A percentile compares a stretch with the other conserved stretches of the same genome.
These are phyloP conservation scores for Chalciporus pseudorubinellus DNA, from an alignment of 768 basidiomycete species.

Conservation along the genomic window DNA sequence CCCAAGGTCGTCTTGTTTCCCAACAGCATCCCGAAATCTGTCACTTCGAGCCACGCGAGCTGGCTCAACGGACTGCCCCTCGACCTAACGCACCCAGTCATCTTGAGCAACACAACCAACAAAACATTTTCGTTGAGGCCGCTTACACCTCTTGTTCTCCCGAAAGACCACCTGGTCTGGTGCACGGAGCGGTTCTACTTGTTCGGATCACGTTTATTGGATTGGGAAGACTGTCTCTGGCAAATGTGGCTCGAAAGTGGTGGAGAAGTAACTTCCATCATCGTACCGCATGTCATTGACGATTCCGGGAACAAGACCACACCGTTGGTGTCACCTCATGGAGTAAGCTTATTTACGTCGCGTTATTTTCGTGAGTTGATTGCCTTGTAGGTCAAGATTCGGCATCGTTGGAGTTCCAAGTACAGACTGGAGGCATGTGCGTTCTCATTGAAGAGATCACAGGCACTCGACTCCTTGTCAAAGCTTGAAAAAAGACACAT, in stretches of 20 bases:
- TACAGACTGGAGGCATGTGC: constrained; percentile 56
- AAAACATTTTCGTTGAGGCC: constrained; percentile 39
- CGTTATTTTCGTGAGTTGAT: neutral
- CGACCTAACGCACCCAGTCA: constrained; percentile 19
- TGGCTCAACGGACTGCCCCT: constrained; percentile 14
- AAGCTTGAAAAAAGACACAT: constrained; percentile 41
- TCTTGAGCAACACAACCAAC: constrained; percentile 30
- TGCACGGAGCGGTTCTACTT: constrained; percentile 58
- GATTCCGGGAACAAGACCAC: constrained; percentile 4
- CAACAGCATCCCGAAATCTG: constrained; percentile 32
- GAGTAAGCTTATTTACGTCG: constrained; percentile 12
- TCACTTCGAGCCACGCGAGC: constrained; percentile 18
- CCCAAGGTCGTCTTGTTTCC: constrained; percentile 52
- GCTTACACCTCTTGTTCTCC: constrained; percentile 45
- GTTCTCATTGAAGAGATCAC: constrained; percentile 40
- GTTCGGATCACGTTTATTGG: constrained; percentile 41
- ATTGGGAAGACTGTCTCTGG: constrained; percentile 70
- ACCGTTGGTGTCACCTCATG: constrained; percentile 15
- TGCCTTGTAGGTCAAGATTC: constrained; percentile 36
- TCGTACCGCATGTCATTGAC: constrained; percentile 9
- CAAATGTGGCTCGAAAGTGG: constrained; percentile 56
- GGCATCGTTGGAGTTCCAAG: constrained; percentile 44
- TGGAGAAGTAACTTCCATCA: constrained; percentile 36
- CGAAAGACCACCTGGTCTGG: constrained; percentile 51
- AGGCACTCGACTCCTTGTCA: constrained; percentile 32